Base-by-base conservation (phyloP, 164 flowering plant genomes). In the Platanus orientalis region DNA sequence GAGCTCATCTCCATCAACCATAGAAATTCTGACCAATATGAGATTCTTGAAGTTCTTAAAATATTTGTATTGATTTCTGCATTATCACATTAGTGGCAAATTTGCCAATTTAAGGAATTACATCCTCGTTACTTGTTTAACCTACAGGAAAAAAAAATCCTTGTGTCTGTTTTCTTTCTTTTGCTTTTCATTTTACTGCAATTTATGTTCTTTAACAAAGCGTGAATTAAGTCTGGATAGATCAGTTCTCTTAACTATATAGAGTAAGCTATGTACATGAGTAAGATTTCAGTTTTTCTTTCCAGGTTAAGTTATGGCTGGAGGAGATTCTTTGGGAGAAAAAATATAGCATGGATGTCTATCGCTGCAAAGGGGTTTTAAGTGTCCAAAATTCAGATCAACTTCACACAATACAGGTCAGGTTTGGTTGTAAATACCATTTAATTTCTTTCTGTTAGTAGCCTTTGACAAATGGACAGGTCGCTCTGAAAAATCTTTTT, bases 321-420 rank as follows among this genome's bases (percentile, higher is more conserved):
- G 98, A 93, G 81, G 98, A 89, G 72, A 85, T 93, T 73, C 86
- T 93, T 61, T 93, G 98, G 98, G 98, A 93, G 51, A 93, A 87
- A 72, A 93, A 87, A 64, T 59, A 73, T 72, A 73, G 67, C 64
- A 89, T 87, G 91, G 98, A 93, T 75, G 77, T 93, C 54, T 90
- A 93, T 62, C 95, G 98, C 55, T 90, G 97, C 81, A 93, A 89
- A 78, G 97, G 97, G 26, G 76, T 93, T 72, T 59, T 93, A 63
- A 68, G 68, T 52, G 68, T 87, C 61, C 61, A 69, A 48, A 74
- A 81, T 54, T 87, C 96, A 10, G 89, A 84, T 76, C 79, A 84
- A 55, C 81, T 93, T 32, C 89, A 89, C 72, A 90, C 87, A 26
- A 68, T 90, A 64, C 98, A 90, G 90, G 97, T 90, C 63, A 23